Conservation (phyloP, 257 asterid genomes). For the Solanum paucissectum region DNA sequence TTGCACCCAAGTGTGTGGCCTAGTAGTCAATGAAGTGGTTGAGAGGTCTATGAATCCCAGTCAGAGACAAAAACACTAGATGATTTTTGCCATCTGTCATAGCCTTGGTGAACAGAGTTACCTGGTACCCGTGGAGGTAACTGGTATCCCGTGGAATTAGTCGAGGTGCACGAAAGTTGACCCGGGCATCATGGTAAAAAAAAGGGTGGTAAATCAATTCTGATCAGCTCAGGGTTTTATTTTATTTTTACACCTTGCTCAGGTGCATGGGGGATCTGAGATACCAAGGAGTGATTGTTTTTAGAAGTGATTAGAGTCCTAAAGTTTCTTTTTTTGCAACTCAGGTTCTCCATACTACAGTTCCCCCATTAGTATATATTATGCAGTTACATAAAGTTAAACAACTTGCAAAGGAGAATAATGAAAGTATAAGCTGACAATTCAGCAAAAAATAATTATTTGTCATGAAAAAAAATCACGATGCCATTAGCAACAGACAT, state of each 20-base stretch:
- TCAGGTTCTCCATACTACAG: not conserved
- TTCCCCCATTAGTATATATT: not conserved
- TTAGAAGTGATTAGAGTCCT: not conserved
- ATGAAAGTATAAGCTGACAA: not conserved
- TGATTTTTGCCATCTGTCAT: not conserved
- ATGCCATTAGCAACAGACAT: not conserved
- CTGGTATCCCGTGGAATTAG: not conserved
- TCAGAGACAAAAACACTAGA: not conserved
- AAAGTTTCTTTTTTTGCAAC: not conserved
- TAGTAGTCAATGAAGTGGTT: not conserved
- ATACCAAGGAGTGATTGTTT: not conserved
- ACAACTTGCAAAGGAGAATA: not conserved
- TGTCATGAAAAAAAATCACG: not conserved
- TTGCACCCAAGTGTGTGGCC: not conserved
- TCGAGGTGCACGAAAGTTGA: not conserved
- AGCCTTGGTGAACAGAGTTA: not conserved
- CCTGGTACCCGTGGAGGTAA: not conserved
- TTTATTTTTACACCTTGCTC: not conserved
- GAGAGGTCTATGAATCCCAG: not conserved
- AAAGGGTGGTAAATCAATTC: not conserved
- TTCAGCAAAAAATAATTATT: not conserved
- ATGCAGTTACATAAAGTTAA: not conserved
- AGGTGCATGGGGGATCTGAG: not conserved
- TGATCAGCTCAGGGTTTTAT: not conserved
- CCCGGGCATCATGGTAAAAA: not conserved